Evolutionary conservation across 805 yeast genomes (phyloP).

Genomic region (Wickerhamomyces silvicola): DNA sequence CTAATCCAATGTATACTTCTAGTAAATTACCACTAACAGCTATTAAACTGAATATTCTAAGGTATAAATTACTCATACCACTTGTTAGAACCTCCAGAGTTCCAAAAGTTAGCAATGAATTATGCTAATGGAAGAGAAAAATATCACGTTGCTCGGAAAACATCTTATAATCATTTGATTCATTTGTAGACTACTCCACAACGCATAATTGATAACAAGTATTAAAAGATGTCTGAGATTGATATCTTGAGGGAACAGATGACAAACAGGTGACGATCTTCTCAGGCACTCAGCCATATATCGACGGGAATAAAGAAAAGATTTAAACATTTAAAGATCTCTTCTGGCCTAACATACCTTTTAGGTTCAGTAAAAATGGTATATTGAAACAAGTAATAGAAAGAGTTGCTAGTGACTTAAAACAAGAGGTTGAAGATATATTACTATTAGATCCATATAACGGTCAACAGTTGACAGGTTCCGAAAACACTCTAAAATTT

Average conservation of each 20-base stretch:
- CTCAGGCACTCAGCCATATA: constrained; percentile 19
- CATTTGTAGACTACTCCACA: too few species aligned
- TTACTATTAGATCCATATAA: constrained; percentile 15
- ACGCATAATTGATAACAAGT: neutral
- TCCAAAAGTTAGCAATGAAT: too few species aligned
- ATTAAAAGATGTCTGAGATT: neutral
- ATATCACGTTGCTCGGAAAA: too few species aligned
- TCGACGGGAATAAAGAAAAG: constrained; percentile 14
- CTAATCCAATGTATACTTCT: too few species aligned
- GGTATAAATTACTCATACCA: too few species aligned
- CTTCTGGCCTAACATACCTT: constrained; percentile 13
- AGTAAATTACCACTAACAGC: too few species aligned
- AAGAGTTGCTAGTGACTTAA: constrained; percentile 18
- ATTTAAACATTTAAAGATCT: constrained; percentile 13
- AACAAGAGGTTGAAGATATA: constrained; percentile 10
- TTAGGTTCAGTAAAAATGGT: constrained; percentile 12
- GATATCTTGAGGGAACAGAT: constrained; percentile 10
- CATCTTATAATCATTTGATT: too few species aligned
- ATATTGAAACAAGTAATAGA: constrained; percentile 12
- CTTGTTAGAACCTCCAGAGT: too few species aligned
- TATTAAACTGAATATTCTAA: too few species aligned
- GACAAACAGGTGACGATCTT: constrained; percentile 16
- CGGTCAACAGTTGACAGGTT: constrained; percentile 12
- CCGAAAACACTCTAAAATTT: constrained; percentile 6
- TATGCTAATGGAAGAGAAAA: too few species aligned